Base-by-base conservation (phyloP, 495 filamentous ascomycete genomes). In the Jackrogersella multiformis region DNA sequence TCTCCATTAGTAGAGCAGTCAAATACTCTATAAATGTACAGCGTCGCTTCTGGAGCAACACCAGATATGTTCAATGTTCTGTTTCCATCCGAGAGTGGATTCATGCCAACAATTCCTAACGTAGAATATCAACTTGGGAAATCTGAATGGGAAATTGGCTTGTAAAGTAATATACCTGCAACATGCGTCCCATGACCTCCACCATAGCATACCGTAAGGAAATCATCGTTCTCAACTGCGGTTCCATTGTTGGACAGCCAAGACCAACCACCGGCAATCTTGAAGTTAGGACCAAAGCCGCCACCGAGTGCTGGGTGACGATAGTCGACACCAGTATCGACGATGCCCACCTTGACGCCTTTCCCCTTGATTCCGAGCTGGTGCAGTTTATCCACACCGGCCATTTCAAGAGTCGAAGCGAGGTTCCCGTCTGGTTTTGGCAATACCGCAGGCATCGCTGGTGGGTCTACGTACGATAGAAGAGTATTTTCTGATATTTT, bases 321-420 rank as follows among this genome's bases (percentile, higher is more conserved):
- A 42, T 83, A 85, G 59, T 84, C 81, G 46, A 82, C 71, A 2
- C 81, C 82, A 20, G 75, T 78, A 58, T 85, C 81, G 21, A 85
- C 64, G 18, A 79, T 73, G 1, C 39, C 76, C 32, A 77, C 64
- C 32, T 68, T 71, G n/a, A 77, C 63, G 2, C 75, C 76, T 12
- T 76, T 70, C 2, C 76, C 76, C 32, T 73, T 74, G 39, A 74
- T 71, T 0, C 74, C 76, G 2, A 60, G 41, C 38, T 24, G 39
- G 44, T 78, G 76, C 7, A 77, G 53, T 35, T 74, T 76, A 41
- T 73, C 73, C 0, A 77, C 68, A 5, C 66, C 72, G 24, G 54
- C 59, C 68, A 74, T 72, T 55, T 72, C 69, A 51, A 64, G 54
- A 18, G 55, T 51, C 0, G 64, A 67, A 24, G 55, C 21, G 1